Base-by-base conservation (phyloP, 2,329 filamentous ascomycete species). In the Bipolaris bicolor region DNA sequence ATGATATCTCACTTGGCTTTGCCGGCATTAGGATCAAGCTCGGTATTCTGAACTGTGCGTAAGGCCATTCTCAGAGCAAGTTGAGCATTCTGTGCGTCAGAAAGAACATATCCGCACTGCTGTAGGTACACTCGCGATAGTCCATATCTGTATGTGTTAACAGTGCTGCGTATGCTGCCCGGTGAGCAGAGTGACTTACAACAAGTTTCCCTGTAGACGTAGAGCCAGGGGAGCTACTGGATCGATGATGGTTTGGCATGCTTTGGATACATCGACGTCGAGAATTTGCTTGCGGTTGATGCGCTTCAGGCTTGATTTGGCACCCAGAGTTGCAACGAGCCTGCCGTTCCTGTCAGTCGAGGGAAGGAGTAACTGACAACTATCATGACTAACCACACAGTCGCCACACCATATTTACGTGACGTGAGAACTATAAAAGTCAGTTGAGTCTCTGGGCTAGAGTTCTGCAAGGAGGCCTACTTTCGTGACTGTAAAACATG, bases 401-500 rank as follows among this genome's bases (percentile, higher is more conserved):
- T 99, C 13, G 94, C 90, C 55, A 99, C 90, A 54, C 95, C 95
- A 84, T 97, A 90, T 74, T 95, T 89, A 71, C 88, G 88, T 61
- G 86, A 94, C 3, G 88, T 95, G 53, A 99, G 86, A 58, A 99
- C 86, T 88, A 49, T 31, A 20, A 54, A 34, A 3, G 61, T 77
- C 31, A 77, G 70, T 51, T 47, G 3, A 13, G 26, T 26, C 16
- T 22, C 45, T 63, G 20, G 31, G 22, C 9, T 50, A 37, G 7
- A 16, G 52, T 29, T 3, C 3, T 36, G 37, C 11, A 26, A 13
- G 15, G 33, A 43, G 43, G 56, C 88, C 73, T 81, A 95, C 94
- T 91, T 78, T 97, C 93, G 79, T 97, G 91, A 69, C 91, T 96
- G 80, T 97, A 98, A 75, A 97, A 97, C 93, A 97, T 97, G 66